These are phyloP conservation scores for Mrakia hoshinonis DNA, from an alignment of 768 basidiomycete species.

Conservation along the genomic window DNA sequence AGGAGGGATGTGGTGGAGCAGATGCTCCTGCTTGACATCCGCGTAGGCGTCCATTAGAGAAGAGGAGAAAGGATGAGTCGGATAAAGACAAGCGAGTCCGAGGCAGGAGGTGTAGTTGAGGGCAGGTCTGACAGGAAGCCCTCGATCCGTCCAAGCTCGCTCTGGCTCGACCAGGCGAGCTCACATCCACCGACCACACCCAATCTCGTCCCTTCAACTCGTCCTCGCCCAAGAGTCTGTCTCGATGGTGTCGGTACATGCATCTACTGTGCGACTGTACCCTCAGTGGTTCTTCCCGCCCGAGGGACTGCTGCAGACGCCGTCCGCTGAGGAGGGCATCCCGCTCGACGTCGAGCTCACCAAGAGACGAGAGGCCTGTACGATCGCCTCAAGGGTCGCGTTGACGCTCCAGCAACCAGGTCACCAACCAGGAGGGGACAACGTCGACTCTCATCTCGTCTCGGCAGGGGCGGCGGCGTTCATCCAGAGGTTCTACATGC, in stretches of 20 bases:
- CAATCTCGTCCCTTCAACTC: not conserved
- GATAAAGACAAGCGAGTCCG: not conserved
- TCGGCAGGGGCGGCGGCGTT: constrained; percentile 1
- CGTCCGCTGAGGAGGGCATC: not conserved
- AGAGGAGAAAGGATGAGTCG: not conserved
- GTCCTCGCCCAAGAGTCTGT: not conserved
- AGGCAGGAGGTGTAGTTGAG: not conserved
- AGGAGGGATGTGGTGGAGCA: not conserved
- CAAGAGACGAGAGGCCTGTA: not conserved
- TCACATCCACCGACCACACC: no score
- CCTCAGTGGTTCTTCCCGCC: constrained; percentile 18
- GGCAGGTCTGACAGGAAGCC: not conserved
- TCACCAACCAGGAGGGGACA: not conserved
- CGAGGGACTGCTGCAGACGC: not conserved
- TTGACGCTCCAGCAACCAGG: not conserved
- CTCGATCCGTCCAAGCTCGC: no score
- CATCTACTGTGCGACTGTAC: not conserved
- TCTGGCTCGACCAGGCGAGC: no score
- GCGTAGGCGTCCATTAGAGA: not conserved
- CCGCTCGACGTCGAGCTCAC: constrained; percentile 5
- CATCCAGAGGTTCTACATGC: constrained; percentile 22
- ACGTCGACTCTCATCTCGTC: not conserved
- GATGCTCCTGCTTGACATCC: not conserved
- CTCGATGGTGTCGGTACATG: not conserved
- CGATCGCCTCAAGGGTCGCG: not conserved